Evolutionary conservation across 495 filamentous ascomycete genomes (phyloP), one percentile per base, ranked within the genome.

Genomic region (Venustampulla echinocandica): DNA sequence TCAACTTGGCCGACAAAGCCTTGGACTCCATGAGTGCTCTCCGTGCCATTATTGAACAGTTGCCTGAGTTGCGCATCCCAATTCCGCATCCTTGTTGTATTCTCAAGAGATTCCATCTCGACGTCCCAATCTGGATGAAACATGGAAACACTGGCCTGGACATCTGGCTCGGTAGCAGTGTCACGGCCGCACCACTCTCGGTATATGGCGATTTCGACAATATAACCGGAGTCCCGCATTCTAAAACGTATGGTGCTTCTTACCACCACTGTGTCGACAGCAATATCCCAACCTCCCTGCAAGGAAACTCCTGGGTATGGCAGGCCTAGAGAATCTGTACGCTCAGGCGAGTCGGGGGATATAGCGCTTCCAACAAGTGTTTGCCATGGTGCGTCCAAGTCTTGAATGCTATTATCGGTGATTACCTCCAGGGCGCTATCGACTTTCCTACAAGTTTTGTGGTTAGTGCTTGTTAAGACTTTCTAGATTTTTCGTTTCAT

Each of bases 141-240:
- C 3, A 84, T 33, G 0, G 67, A 66, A 7, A 74, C 66, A 3
- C 66, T 70, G 61, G 75, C 75, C 10, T 61, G 32, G 35, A 58
- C 44, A 4, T 46, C 51, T 19, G 53, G 47, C 4, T 36, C 47
- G 13, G 4, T 3, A 4, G 9, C 36, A 3, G 49, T 55, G 17
- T 55, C 25, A 20, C 50, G 44, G 14, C 52, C 61, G 20, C 50
- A 51, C 61, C 78, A 80, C 18, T 59, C 64, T 42, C 76, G 76
- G 49, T 76, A 76, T 4, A 78, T 62, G 13, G 73, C 62, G 17
- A 83, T 61, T 47, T 83, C 74, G 3, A 82, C 56, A 3, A 75
- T 63, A 42, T 76, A 79, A 0, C 65, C 63, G 0, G 72, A 73
- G 1, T 47, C 51, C 39, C 65, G 69, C 32, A 79, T 56, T 7